Base-by-base conservation (phyloP, 805 yeast species). In the Nakazawaea ishiwadae region DNA sequence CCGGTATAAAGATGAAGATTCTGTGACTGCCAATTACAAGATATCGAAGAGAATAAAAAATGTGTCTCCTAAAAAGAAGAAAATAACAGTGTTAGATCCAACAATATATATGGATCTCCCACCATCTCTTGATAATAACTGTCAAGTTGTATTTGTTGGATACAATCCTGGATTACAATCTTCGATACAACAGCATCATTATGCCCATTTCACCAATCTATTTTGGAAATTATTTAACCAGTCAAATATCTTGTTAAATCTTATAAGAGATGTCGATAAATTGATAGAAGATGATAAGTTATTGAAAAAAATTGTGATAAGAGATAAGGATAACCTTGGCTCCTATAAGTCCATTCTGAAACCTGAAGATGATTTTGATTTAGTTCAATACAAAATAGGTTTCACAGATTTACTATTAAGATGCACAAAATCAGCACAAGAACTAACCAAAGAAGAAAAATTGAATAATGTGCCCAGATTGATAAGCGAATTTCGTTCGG, bases 81-180 rank as follows among this genome's bases (percentile, higher is more conserved):
- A n/a, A n/a, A n/a, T 14, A 14, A 28, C 7, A 12, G 15, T 7
- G 10, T n/a, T 12, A 12, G 38, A 35, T 16, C 3, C 23, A 4
- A 14, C 15, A 5, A 9, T 29, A 16, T 31, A 31, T 24, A 24
- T 31, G 24, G 44, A 41, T 31, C 26, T 52, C 12, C 44, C 26
- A n/a, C 57, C 57, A 0, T 53, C 55, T 6, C 35, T 53, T 10
- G 19, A 23, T 5, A 9, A 31, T 1, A 56, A 54, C 5, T 51
- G 74, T 18, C 49, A 50, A 4, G 52, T 81, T 1, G 66, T 84
- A 3, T 83, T 84, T 49, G 67, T 83, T 3, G 93, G 93, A 1
- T 81, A 69, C 62, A 84, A 84, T 51, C 93, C 93, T 0, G 85
- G 90, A 2, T 57, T 77, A 4, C 69, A 68, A 50, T 80, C 89